Conservation (phyloP, 2,329 filamentous ascomycete species). For the Raffaelea albimanens region DNA sequence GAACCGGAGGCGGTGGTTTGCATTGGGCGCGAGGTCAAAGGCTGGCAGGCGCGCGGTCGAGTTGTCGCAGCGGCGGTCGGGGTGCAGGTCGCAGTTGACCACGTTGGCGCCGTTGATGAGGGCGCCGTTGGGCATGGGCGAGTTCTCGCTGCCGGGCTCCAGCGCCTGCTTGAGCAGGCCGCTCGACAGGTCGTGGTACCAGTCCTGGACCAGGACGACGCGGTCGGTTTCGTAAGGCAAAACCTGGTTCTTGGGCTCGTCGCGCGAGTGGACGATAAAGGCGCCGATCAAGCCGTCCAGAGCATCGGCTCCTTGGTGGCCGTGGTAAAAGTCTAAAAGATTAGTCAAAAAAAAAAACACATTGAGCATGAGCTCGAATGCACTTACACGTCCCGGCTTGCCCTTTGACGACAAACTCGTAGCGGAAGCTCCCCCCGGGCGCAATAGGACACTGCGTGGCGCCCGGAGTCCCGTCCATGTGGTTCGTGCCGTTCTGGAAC, state of each 20-base stretch:
- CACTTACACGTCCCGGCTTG: slow-evolving; percentile 27
- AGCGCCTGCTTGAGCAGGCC: slow-evolving; percentile 42
- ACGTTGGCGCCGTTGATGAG: slow-evolving; percentile 57
- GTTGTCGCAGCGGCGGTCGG: slow-evolving; percentile 33
- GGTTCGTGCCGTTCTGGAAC: slow-evolving; percentile 65
- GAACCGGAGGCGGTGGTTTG: slow-evolving; percentile 56
- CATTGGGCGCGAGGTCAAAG: slow-evolving; percentile 39
- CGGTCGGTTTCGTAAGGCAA: slow-evolving; percentile 53
- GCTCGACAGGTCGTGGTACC: slow-evolving; percentile 53
- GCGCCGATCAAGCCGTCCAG: slow-evolving; percentile 56
- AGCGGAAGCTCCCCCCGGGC: slow-evolving; percentile 47
- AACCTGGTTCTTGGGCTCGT: slow-evolving; percentile 35
- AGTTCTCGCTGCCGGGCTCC: slow-evolving; percentile 45
- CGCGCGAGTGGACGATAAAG: slow-evolving; percentile 52
- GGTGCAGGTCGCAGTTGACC: slow-evolving; percentile 27
- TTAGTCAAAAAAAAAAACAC: slow-evolving; percentile 55
- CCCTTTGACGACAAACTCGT: slow-evolving; percentile 23
- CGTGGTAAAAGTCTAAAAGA: slow-evolving; percentile 67
- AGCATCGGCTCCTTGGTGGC: slow-evolving; percentile 58
- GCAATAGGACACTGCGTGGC: slow-evolving; percentile 53
- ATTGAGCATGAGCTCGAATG: slow-evolving; percentile 48
- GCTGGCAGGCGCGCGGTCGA: slow-evolving; percentile 26
- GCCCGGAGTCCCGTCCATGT: slow-evolving; percentile 56
- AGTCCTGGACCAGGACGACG: slow-evolving; percentile 57
- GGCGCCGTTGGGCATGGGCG: slow-evolving; percentile 56